Evolutionary conservation across 371 early-diverging fungal genomes (phyloP).

Genomic region (Mucor lusitanicus): DNA sequence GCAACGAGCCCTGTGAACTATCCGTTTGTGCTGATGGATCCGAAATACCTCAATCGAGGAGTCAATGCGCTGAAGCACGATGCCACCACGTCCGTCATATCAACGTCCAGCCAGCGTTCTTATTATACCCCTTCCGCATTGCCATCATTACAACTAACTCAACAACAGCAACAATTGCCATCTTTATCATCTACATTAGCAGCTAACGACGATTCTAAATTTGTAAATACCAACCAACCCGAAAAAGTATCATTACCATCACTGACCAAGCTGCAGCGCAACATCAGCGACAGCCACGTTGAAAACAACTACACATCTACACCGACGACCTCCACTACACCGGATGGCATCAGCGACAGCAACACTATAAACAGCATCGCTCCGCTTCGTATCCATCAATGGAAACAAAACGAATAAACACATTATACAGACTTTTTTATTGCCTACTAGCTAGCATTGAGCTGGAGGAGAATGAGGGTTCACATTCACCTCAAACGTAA

Average conservation of each 20-base stretch:
- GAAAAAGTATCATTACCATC: background rate
- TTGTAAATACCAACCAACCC: background rate
- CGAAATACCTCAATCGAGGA: constrained; percentile 10
- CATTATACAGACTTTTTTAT: background rate
- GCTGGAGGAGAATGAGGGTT: background rate
- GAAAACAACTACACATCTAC: background rate
- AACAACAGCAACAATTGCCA: background rate
- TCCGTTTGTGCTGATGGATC: constrained; percentile 25
- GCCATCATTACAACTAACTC: background rate
- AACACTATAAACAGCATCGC: background rate
- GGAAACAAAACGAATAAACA: constrained; percentile 16
- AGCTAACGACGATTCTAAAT: background rate
- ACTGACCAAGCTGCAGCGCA: background rate
- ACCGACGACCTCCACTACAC: too few species aligned
- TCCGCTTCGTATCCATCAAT: constrained; percentile 21
- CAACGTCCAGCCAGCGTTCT: background rate
- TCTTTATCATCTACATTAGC: background rate
- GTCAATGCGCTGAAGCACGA: background rate
- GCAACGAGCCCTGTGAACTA: constrained; percentile 5
- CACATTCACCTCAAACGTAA: background rate
- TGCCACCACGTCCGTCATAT: background rate
- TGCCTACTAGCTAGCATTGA: background rate
- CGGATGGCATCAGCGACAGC: background rate
- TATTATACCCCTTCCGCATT: background rate
- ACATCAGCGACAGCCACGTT: background rate